Evolutionary conservation across 768 basidiomycete species (phyloP), one percentile per base, ranked within the genome.

Genomic region (Agrocybe pediades): DNA sequence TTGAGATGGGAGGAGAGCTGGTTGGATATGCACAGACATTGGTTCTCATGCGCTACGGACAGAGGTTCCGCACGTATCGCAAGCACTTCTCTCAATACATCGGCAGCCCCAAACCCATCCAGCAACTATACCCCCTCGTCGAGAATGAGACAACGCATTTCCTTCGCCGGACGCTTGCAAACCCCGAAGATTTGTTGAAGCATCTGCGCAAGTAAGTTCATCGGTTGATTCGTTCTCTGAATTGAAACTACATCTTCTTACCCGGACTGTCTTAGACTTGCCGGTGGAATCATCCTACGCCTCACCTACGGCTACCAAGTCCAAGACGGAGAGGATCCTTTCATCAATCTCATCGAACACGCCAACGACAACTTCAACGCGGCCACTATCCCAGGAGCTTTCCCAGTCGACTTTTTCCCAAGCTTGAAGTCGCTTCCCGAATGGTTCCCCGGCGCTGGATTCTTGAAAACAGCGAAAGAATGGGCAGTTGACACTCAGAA

Each of bases 301-400:
- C 69, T 84, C 9, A 77, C 82, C 1, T 82, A 85, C 54, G 83
- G 83, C 17, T 81, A 83, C 44, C 72, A 81, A 49, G 81, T 84
- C 4, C 71, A 75, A 55, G 82, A 84, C 17, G 71, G 73, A 9
- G 62, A 73, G 16, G 82, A 85, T 49, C 79, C 81, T 0, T 81
- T 80, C 50, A 69, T 85, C 2, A 63, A 71, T 17, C 71, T 84
- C 25, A 80, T 82, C 7, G 79, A 85, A 46, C 62, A 60, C 4
- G 81, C 82, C 13, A 83, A 72, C 40, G 75, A 74, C 20, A 78
- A 82, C 53, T 83, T 86, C 58, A 80, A 74, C 27, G 65, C 56
- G 8, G 78, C 82, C 6, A 76, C 78, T 0, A 68, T 76, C 16
- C 79, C 80, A 0, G 84, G 84, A 2, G 71, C 73, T 3, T 79